Conservation (phyloP, 805 yeast species). For the Candida jianshihensis region DNA sequence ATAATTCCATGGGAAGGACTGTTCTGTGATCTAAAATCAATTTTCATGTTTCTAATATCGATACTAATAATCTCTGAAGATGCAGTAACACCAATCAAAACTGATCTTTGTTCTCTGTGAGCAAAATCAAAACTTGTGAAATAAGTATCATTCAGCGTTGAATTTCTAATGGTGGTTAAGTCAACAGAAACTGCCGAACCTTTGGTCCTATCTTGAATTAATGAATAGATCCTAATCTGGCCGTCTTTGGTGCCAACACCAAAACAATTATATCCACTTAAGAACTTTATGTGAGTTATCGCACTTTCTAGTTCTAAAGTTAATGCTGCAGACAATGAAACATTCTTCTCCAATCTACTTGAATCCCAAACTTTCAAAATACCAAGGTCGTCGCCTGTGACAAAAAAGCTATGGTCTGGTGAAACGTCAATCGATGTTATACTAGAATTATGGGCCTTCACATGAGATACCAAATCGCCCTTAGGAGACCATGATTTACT, state of each 20-base stretch:
- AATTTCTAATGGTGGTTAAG: constrained; percentile 33
- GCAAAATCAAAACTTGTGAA: constrained; percentile 39
- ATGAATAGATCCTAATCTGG: constrained; percentile 28
- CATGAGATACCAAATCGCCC: constrained; percentile 54
- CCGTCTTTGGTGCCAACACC: constrained; percentile 42
- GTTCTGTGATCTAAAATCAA: constrained; percentile 36
- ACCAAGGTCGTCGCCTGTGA: constrained; percentile 78
- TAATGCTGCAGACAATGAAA: constrained; percentile 41
- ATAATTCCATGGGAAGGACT: constrained; percentile 63
- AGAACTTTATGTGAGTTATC: constrained; percentile 42
- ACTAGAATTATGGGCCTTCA: constrained; percentile 54
- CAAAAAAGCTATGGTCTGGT: constrained; percentile 56
- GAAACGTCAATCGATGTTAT: constrained; percentile 54
- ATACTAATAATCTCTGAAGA: constrained; percentile 41
- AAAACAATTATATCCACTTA: constrained; percentile 50
- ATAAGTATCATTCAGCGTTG: constrained; percentile 33
- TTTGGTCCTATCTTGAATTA: constrained; percentile 23
- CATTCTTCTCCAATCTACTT: constrained; percentile 53
- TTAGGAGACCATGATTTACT: constrained; percentile 28
- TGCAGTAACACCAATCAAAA: constrained; percentile 47
- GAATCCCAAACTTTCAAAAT: constrained; percentile 74
- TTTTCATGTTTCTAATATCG: constrained; percentile 53
- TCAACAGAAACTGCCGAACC: constrained; percentile 12
- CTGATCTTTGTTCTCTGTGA: constrained; percentile 29
- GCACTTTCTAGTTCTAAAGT: constrained; percentile 42